These are phyloP conservation scores for Cladophialophora yegresii DNA, from an alignment of 2,329 filamentous ascomycete genomes.

Conservation along the genomic window DNA sequence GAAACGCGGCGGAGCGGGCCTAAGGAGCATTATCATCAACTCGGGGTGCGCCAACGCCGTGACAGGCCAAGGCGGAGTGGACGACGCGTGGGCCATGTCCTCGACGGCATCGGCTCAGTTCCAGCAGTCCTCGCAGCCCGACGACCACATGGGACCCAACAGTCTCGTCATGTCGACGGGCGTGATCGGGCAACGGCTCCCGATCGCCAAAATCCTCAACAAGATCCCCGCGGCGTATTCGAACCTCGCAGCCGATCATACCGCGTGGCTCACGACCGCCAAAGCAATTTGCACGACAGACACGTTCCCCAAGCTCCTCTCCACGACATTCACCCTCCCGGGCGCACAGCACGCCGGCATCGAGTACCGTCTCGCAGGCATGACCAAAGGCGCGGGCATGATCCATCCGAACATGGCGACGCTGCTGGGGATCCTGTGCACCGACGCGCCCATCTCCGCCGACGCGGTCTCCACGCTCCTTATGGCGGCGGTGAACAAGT, in stretches of 20 bases:
- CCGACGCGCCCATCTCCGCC: constrained; percentile 78
- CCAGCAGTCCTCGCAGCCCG: constrained; percentile 40
- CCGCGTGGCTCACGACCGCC: constrained; percentile 83
- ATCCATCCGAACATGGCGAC: constrained; percentile 99
- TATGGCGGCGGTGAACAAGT: constrained; percentile 72
- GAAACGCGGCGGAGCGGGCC: constrained; percentile 65
- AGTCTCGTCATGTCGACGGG: constrained; percentile 99
- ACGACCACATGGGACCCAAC: constrained; percentile 52
- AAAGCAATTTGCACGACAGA: constrained; percentile 97
- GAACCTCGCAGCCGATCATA: constrained; percentile 71
- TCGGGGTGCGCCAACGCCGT: constrained; percentile 97
- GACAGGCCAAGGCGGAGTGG: constrained; percentile 82
- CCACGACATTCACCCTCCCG: constrained; percentile 78
- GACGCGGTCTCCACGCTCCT: constrained; percentile 69
- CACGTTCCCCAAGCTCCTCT: constrained; percentile 95
- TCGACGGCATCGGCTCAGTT: constrained; percentile 70
- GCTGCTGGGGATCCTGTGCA: constrained; percentile 85
- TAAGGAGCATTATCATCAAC: constrained; percentile 85
- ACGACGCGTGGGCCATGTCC: constrained; percentile 87
- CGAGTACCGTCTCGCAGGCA: constrained; percentile 79
- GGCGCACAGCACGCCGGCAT: constrained; percentile 64
- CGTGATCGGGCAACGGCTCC: constrained; percentile 91
- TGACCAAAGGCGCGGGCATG: constrained; percentile 98
- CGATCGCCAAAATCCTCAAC: constrained; percentile 83
- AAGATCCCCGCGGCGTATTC: constrained; percentile 76